Conservation (phyloP, 225 moss, liverwort and hornwort species). For the Thuidium tamariscinum region DNA sequence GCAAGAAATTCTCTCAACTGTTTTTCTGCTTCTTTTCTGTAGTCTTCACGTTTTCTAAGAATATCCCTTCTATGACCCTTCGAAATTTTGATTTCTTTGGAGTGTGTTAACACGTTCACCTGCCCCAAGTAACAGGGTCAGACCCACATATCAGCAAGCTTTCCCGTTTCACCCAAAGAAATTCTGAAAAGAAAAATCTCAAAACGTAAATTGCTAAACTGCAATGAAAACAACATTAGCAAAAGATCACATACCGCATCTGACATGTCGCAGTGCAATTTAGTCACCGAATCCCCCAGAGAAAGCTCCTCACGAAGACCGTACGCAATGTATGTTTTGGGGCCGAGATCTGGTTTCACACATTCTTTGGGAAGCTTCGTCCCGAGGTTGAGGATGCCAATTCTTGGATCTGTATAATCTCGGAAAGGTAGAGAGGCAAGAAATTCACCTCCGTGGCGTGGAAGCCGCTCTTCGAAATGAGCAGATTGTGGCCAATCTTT, state of each 20-base stretch:
- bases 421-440: constrained; percentile 37
- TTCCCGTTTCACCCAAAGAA: background rate
- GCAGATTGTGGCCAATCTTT: constrained; percentile 62
- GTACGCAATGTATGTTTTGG: constrained; percentile 72
- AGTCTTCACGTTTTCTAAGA: background rate
- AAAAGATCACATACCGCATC: constrained; percentile 36
- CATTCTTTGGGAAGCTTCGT: constrained; percentile 45
- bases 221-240: background rate
- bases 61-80: background rate
- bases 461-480: constrained; percentile 53
- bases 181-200: background rate
- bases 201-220: background rate
- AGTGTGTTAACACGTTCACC: constrained; percentile 57
- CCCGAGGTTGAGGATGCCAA: constrained; percentile 50
- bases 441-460: constrained; percentile 62
- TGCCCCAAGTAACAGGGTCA: background rate
- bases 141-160: background rate
- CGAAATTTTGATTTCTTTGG: constrained; percentile 22
- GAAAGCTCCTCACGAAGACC: constrained; percentile 58
- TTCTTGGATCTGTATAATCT: constrained; percentile 52
- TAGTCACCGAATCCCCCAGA: constrained; percentile 51
- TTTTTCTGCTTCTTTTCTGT: background rate
- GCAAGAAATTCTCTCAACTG: constrained; percentile 7
- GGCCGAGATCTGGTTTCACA: constrained; percentile 61
- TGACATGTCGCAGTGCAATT: constrained; percentile 74